Conservation (phyloP, 73 alveolate genomes). For the Uronychia setigera region DNA sequence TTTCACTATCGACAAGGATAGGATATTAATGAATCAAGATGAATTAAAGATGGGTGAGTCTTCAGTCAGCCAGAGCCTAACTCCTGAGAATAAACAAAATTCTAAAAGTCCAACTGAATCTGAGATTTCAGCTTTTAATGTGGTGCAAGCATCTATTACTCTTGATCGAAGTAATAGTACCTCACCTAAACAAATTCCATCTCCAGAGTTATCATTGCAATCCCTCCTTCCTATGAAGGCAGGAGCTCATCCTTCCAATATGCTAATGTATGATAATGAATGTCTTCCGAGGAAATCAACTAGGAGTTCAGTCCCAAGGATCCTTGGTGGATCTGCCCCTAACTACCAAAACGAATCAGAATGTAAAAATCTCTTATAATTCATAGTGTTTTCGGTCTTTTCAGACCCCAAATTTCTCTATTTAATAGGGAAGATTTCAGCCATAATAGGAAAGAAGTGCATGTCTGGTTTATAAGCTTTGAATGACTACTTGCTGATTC, state of each 20-base stretch:
- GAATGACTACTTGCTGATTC: slow-evolving; percentile 18
- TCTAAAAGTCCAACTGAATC: no score
- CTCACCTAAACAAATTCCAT: no score
- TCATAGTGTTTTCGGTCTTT: background rate
- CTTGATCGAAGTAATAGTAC: no score
- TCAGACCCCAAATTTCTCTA: slow-evolving; percentile 25
- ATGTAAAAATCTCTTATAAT: background rate
- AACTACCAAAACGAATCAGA: background rate
- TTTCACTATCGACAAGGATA: background rate
- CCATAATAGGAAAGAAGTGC: slow-evolving; percentile 6
- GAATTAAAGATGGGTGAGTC: no score
- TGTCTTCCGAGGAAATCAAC: background rate
- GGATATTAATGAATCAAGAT: background rate
- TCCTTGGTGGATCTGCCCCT: background rate
- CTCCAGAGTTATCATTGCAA: no score
- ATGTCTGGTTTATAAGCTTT: slow-evolving; percentile 13
- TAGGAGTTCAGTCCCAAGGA: background rate
- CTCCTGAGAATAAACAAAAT: no score
- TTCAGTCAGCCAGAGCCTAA: no score
- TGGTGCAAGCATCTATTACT: no score
- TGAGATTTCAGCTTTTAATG: no score
- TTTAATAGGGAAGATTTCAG: slow-evolving; percentile 36
- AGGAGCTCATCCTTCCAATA: no score
- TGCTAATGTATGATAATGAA: no score
- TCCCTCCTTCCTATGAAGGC: no score